These are phyloP conservation scores for Prunus fruticosa DNA, from an alignment of 306 rosid species.

Conservation along the genomic window DNA sequence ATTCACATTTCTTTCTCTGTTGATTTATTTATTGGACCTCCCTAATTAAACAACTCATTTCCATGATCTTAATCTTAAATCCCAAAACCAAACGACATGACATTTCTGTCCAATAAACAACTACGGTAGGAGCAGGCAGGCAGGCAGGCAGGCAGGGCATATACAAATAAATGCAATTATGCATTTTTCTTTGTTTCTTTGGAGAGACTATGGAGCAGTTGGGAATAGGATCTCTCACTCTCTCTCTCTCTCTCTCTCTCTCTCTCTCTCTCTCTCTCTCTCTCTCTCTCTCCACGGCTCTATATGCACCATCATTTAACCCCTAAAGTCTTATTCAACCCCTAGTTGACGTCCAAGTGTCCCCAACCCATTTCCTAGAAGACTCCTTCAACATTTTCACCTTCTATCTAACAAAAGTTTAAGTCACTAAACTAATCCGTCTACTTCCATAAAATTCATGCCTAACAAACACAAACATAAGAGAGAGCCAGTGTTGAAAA, in stretches of 20 bases:
- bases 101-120: constrained; percentile 12
- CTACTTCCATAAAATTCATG: constrained; percentile 17
- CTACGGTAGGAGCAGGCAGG: neutral
- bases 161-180: neutral
- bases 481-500: constrained; percentile 16
- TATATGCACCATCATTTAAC: neutral
- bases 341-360: constrained; percentile 38
- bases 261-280: neutral
- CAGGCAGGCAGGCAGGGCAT: neutral
- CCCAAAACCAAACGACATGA: neutral
- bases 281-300: neutral
- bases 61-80: neutral
- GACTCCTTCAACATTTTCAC: constrained; percentile 2
- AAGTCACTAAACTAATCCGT: neutral
- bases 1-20: neutral
- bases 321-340: constrained; percentile 14
- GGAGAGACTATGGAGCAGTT: constrained; percentile 20
- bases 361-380: constrained; percentile 23
- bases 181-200: too few species aligned
- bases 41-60: neutral
- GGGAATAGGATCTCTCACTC: neutral
- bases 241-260: neutral
- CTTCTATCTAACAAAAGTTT: neutral
- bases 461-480: constrained; percentile 4
- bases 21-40: neutral